Percentiles rank a stretch among this genome's conserved stretches.
phyloP scores from a whole-genome alignment of 306 rosid genomes.

The Begonia peltatifolia region DNA sequence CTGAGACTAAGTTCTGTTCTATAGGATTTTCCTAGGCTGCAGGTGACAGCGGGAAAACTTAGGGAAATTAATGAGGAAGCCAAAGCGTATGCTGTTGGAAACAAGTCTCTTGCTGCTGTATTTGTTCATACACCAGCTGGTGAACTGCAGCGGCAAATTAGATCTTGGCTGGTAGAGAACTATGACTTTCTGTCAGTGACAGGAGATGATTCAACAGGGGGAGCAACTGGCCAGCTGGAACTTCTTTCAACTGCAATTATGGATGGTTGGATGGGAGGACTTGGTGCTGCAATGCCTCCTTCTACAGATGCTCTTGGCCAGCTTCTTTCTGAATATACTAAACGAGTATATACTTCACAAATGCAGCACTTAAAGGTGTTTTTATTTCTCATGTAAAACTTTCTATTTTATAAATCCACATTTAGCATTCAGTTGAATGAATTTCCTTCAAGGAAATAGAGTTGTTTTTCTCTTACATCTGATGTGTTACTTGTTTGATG shows the following conservation, averaged over 20 bases:
- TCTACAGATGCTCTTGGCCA: constrained; percentile 93
- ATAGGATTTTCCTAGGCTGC: constrained; percentile 86
- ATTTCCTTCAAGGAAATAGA: too few species aligned
- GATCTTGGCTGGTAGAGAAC: constrained; percentile 91
- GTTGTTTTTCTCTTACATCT: too few species aligned
- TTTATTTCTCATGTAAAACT: background rate
- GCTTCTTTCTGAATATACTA: constrained; percentile 76
- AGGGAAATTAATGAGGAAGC: constrained; percentile 94
- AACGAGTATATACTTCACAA: constrained; percentile 82
- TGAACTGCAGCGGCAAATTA: constrained; percentile 93
- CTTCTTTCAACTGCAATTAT: constrained; percentile 98
- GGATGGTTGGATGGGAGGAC: constrained; percentile 99
- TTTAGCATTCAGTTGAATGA: too few species aligned
- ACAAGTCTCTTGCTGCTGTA: constrained; percentile 85
- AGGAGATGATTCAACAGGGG: constrained; percentile 63
- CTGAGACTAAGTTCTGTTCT: background rate
- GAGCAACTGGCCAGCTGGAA: constrained; percentile 91
- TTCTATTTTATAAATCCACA: background rate
- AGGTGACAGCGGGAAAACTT: constrained; percentile 93
- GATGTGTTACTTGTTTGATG: too few species aligned
- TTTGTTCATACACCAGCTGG: constrained; percentile 99
- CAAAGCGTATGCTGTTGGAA: constrained; percentile 76
- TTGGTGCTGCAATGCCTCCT: constrained; percentile 94
- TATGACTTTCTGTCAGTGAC: constrained; percentile 72
- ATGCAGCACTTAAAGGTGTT: constrained; percentile 92